Percentiles rank a stretch among this genome's conserved stretches.
Conservation (phyloP, 257 asterid species). For the Nicotiana tabacum region DNA sequence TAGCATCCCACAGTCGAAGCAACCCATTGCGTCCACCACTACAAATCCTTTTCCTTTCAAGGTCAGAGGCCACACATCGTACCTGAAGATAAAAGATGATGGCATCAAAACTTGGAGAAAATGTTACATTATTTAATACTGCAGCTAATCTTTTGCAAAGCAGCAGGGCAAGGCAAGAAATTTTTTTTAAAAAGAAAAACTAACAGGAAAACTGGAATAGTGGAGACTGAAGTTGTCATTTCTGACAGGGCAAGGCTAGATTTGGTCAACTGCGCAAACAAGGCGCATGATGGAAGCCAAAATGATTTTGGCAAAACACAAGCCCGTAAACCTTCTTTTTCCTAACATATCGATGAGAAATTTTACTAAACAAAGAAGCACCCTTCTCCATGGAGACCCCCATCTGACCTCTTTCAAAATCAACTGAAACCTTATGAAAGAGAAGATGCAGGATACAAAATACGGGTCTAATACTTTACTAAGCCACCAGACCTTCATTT, state of each 20-base stretch:
- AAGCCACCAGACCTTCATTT: not conserved
- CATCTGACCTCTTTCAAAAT: not conserved
- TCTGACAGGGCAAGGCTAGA: not conserved
- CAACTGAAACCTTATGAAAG: not conserved
- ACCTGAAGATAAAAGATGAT: constrained; percentile 45
- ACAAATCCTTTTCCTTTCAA: constrained; percentile 91
- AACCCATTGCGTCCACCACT: constrained; percentile 87
- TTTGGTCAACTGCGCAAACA: not conserved
- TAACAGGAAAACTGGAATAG: constrained; percentile 4
- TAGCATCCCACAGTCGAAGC: constrained; percentile 98
- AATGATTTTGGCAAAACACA: not conserved
- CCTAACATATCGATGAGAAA: not conserved
- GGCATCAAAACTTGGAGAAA: not conserved
- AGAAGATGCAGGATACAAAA: not conserved
- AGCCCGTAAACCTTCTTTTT: not conserved
- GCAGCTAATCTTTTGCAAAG: not conserved
- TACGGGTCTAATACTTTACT: not conserved
- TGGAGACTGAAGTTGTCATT: not conserved
- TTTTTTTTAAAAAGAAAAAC: not conserved
- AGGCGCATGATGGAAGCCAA: not conserved
- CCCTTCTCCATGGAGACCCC: not conserved
- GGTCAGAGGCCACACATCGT: constrained; percentile 78
- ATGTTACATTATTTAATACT: not conserved
- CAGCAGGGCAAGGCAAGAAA: not conserved
- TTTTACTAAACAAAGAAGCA: not conserved